These are phyloP conservation scores for Ceriops decandra DNA, from an alignment of 345 rosid genomes.

Conservation along the genomic window DNA sequence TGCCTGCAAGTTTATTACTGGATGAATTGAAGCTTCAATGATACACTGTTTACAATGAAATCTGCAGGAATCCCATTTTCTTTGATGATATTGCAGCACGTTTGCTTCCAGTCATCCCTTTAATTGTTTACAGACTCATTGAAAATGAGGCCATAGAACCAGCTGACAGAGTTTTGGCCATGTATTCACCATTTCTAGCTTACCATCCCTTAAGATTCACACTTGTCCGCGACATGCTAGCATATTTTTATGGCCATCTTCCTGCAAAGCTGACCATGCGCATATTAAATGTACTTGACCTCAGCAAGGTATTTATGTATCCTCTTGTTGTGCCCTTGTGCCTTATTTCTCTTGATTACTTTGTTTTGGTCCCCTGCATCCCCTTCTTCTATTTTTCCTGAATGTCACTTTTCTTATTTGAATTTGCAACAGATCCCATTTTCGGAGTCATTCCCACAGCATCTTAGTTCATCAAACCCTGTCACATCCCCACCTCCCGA, in stretches of 20 bases:
- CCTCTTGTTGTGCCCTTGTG: neutral
- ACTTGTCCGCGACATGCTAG: constrained; percentile 94
- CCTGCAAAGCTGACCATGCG: constrained; percentile 69
- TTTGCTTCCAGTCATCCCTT: constrained; percentile 88
- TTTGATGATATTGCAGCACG: constrained; percentile 92
- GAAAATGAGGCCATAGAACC: constrained; percentile 82
- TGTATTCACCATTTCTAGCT: constrained; percentile 60
- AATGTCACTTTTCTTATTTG: constrained; percentile 4
- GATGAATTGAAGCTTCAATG: constrained; percentile 9
- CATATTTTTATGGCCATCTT: constrained; percentile 93
- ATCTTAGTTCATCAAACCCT: constrained; percentile 61
- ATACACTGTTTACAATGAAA: constrained; percentile 13
- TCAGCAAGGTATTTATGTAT: constrained; percentile 59
- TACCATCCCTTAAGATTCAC: constrained; percentile 87
- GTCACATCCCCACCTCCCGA: constrained; percentile 79
- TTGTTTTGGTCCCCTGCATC: constrained; percentile 5
- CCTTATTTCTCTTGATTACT: neutral
- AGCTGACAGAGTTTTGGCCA: constrained; percentile 64
- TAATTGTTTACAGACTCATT: constrained; percentile 84
- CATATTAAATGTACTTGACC: constrained; percentile 78
- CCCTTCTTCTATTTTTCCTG: neutral
- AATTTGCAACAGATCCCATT: constrained; percentile 70
- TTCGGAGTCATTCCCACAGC: constrained; percentile 91
- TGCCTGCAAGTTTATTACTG: neutral
- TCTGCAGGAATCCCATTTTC: constrained; percentile 84